phyloP scores from a whole-genome alignment of 1,284 basidiomycete species.

The Bjerkandera adusta region DNA sequence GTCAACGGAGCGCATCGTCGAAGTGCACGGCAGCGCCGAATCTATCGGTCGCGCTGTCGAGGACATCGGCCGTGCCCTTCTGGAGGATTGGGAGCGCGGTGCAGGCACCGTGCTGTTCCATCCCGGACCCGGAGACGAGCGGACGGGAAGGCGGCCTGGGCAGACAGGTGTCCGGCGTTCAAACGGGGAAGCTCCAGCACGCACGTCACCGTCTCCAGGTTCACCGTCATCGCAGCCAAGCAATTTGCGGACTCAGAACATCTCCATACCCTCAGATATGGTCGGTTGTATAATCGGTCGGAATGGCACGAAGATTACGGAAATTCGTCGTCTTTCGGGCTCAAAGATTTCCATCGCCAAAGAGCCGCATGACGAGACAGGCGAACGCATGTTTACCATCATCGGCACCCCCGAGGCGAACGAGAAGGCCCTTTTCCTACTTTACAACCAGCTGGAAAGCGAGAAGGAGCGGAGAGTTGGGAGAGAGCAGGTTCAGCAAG shows the following conservation, averaged over 20 bases:
- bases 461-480: conserved; percentile 92
- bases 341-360: conserved; percentile 98
- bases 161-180: conserved; percentile 38
- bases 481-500: conserved; percentile 69
- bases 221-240: conserved; percentile 55
- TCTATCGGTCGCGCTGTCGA: conserved; percentile 89
- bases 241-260: conserved; percentile 96
- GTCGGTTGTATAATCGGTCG: conserved; percentile 98
- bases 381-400: conserved; percentile 99
- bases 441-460: conserved; percentile 96
- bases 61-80: conserved; percentile 93
- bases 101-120: conserved; percentile 94
- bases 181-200: conserved; percentile 48
- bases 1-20: conserved; percentile 96
- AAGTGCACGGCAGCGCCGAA: conserved; percentile 92
- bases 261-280: conserved; percentile 99
- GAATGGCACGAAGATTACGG: conserved; percentile 97
- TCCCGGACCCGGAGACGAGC: conserved; percentile 82
- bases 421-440: conserved; percentile 94
- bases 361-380: conserved; percentile 96
- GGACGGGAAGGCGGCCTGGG: conserved; percentile 37
- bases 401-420: conserved; percentile 95
- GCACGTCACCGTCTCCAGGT: conserved; percentile 58
- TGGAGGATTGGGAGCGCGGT: conserved; percentile 96
- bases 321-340: conserved; percentile 95